Base-by-base conservation (phyloP, 2,329 filamentous ascomycete species). In the Pseudovirgaria hyperparasitica region DNA sequence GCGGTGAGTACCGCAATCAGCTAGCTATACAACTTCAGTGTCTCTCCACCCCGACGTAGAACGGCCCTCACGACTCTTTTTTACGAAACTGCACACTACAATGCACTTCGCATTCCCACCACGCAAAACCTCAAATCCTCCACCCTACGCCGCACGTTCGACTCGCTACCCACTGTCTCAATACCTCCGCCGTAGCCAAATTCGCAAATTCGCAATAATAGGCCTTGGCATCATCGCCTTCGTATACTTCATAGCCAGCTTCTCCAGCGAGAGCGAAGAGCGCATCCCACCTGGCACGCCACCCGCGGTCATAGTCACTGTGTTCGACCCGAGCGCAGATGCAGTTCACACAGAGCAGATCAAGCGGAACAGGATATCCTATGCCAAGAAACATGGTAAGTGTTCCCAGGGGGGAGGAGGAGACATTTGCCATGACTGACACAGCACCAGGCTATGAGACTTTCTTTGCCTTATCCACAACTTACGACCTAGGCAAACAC, bases 61-160 rank as follows among this genome's bases (percentile, higher is more conserved):
- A n/a, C n/a, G n/a, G n/a, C n/a, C n/a, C n/a, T n/a, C n/a, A n/a
- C n/a, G n/a, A n/a, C n/a, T n/a, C n/a, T n/a, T n/a, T n/a, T n/a
- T n/a, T n/a, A n/a, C n/a, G n/a, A n/a, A n/a, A n/a, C n/a, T n/a
- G n/a, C n/a, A n/a, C n/a, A n/a, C n/a, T n/a, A 90, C 37, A 32
- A 60, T 93, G 84, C 86, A 93, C 55, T 85, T 87, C 65, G 84
- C 86, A 37, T 76, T 92, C 43, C 85, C 85, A 29, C 72, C 82
- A 45, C 78, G 85, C 54, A 92, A 87, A 60, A 74, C 70, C 47
- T 87, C 81, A 39, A 74, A 78, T 48, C 72, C 79, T 39, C 72
- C 75, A 39, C 75, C 77, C 16, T 87, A 82, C 57, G 65, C 67
- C 38, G 64, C 70, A 25, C 67, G 73, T 45, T 65, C 68, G 38